These are phyloP conservation scores for Aurifilum marmelostoma DNA, from an alignment of 2,329 filamentous ascomycete species.

Conservation along the genomic window DNA sequence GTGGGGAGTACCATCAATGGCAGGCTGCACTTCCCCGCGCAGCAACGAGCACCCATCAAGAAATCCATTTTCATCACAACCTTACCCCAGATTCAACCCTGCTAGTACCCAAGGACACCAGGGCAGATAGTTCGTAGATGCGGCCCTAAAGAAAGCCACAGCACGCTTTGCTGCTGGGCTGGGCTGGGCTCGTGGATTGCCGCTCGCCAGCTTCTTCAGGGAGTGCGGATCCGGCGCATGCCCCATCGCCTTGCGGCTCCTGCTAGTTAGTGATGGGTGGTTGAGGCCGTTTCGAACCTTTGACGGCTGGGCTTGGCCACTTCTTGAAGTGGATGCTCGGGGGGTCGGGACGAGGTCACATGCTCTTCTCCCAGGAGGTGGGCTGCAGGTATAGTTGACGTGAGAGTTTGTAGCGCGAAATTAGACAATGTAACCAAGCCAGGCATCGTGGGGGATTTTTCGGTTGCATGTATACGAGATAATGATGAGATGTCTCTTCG, in stretches of 20 bases:
- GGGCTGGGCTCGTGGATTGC: background rate
- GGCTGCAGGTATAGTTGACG: background rate
- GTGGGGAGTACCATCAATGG: too few relatives aligned
- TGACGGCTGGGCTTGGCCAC: background rate
- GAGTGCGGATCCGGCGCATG: background rate
- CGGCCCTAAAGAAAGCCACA: background rate
- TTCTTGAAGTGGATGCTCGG: background rate
- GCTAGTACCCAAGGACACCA: background rate
- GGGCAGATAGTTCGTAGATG: background rate
- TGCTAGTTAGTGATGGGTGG: background rate
- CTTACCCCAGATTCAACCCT: constrained; percentile 18
- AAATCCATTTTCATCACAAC: background rate
- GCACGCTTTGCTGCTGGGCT: background rate
- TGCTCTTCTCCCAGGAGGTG: background rate
- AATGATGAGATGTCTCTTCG: background rate
- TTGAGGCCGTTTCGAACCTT: too few relatives aligned
- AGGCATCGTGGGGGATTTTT: background rate
- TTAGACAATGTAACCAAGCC: background rate
- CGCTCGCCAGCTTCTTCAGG: background rate
- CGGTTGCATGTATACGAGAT: background rate
- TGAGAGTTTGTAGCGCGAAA: background rate
- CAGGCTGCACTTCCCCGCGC: background rate
- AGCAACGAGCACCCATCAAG: background rate
- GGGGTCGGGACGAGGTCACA: background rate
- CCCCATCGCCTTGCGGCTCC: background rate